Percentiles rank a stretch among this genome's conserved stretches.
Evolutionary conservation across 73 alveolate genomes (phyloP).

Genomic region (Symbiodinium natans): DNA sequence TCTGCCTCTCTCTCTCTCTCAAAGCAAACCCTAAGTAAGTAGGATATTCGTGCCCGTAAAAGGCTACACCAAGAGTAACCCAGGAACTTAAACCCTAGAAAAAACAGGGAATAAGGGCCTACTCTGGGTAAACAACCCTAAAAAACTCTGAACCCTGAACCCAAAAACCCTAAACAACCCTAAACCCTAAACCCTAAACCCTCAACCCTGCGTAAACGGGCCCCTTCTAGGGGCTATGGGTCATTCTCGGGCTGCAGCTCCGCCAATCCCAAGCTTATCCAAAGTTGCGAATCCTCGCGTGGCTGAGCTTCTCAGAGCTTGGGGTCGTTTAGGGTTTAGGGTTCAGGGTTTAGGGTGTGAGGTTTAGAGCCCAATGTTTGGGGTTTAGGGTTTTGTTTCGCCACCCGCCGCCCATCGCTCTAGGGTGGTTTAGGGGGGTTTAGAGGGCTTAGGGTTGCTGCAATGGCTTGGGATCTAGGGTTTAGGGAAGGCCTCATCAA

Average conservation of each 20-base stretch:
- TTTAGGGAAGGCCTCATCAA: too few relatives aligned
- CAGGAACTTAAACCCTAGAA: neutral
- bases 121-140: neutral
- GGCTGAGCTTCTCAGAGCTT: neutral
- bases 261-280: conserved; percentile 9
- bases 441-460: too few relatives aligned
- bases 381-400: too few relatives aligned
- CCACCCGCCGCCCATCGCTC: too few relatives aligned
- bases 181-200: too few relatives aligned
- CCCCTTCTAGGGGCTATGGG: too few relatives aligned
- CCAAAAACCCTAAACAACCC: too few relatives aligned
- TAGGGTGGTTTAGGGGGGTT: too few relatives aligned
- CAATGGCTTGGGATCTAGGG: too few relatives aligned
- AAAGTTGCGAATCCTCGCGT: neutral
- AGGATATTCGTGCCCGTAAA: neutral
- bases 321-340: neutral
- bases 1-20: neutral
- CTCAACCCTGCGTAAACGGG: too few relatives aligned
- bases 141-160: neutral
- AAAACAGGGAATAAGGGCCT: neutral
- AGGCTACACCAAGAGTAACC: neutral
- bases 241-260: conserved; percentile 1
- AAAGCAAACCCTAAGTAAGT: neutral
- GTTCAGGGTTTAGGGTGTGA: too few relatives aligned
- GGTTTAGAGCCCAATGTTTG: too few relatives aligned